Evolutionary conservation across 371 early-diverging fungal species (phyloP), one percentile per base, ranked within the genome.

Genomic region (Saksenaea vasiformis): DNA sequence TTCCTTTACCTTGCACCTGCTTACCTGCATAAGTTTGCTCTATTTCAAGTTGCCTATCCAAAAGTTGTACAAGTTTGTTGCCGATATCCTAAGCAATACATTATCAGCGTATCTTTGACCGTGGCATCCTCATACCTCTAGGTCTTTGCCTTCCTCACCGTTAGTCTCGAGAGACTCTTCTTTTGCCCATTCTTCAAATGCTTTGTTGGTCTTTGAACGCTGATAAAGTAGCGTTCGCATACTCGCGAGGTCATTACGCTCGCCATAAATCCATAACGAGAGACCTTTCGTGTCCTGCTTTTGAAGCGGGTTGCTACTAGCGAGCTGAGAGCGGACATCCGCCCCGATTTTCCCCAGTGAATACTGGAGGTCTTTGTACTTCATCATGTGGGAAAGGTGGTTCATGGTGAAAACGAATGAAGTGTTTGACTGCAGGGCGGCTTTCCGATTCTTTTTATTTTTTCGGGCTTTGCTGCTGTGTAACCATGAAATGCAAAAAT

Each of bases 351-450:
- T 80, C 43, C 76, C 74, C 53, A 77, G 61, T 3, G 77, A 77
- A 51, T 67, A 77, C 54, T 80, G 80, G 17, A 80, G 69, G 60
- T 76, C 78, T 67, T 76, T 77, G 56, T 77, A 80, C 47, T 69
- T 76, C 80, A 80, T 80, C 51, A 47, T 47, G 22, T 47, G 51
- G 5, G 27, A 62, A 44, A 27, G 24, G 43, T 22, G 17, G 17
- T 43, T 39, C 43, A 59, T 44, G 15, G 13, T 43, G 31, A 47
- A 43, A 59, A 59, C 24, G 31, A 26, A 47, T 47, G 51, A 44
- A 44, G 17, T 19, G 11, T 47, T 47, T 47, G 51, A n/a, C 51
- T 1, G 51, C 10, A 22, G 10, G 22, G 22, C 51, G n/a, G 9
- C 10, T 10, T 47, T 22, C 51, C 22, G 10, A 26, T 10, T 22